Percentiles rank a stretch among this genome's conserved stretches.
These are phyloP conservation scores for Xylaria sp. DNA, from an alignment of 2,329 filamentous ascomycete species.

Conservation along the genomic window DNA sequence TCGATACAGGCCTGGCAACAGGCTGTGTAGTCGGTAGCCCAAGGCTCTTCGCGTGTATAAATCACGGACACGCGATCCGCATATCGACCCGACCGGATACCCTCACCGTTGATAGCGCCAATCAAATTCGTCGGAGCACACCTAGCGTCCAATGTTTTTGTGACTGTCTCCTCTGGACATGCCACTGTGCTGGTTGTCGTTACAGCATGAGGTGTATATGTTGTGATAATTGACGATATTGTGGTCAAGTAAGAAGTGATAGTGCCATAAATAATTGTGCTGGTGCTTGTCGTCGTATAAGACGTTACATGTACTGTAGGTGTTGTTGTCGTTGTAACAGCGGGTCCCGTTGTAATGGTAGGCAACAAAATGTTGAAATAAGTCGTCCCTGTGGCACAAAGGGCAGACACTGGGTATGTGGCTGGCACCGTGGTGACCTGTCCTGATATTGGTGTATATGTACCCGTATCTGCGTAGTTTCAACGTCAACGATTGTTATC, in stretches of 20 bases:
- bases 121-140: slow-evolving; percentile 40
- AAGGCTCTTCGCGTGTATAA: slow-evolving; percentile 35
- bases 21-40: slow-evolving; percentile 34
- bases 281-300: slow-evolving; percentile 24
- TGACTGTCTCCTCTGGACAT: slow-evolving; percentile 21
- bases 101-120: slow-evolving; percentile 35
- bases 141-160: slow-evolving; percentile 15
- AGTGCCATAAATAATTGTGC: slow-evolving; percentile 11
- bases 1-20: slow-evolving; percentile 47
- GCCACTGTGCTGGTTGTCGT: slow-evolving; percentile 21
- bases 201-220: slow-evolving; percentile 17
- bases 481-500: neutral
- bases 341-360: slow-evolving; percentile 20
- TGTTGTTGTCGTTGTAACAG: slow-evolving; percentile 26
- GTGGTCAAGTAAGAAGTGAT: slow-evolving; percentile 15
- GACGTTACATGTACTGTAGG: slow-evolving; percentile 17
- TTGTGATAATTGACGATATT: slow-evolving; percentile 9
- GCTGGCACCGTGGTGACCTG: slow-evolving; percentile 20
- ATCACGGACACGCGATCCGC: slow-evolving; percentile 36
- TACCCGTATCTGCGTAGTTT: slow-evolving; percentile 24
- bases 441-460: slow-evolving; percentile 25
- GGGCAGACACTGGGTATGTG: slow-evolving; percentile 14
- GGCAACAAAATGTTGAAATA: slow-evolving; percentile 14
- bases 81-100: slow-evolving; percentile 37
- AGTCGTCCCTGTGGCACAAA: slow-evolving; percentile 13